phyloP scores from a whole-genome alignment of 1,284 basidiomycete species.

The Ganoderma sinense region DNA sequence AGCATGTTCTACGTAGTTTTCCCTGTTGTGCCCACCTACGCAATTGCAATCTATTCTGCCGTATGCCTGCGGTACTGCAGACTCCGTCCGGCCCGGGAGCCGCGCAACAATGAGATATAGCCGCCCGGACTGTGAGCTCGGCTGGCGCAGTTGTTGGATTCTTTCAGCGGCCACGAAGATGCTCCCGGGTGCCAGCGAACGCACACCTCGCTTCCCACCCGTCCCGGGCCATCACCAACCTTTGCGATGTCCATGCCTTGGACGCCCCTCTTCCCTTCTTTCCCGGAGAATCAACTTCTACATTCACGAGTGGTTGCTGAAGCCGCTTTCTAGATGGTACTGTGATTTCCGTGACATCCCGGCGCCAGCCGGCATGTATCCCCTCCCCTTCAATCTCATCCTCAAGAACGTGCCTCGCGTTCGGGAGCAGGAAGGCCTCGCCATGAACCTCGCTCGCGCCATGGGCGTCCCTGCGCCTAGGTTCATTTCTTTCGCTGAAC shows the following conservation, averaged over 20 bases:
- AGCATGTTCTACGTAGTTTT: too few relatives aligned
- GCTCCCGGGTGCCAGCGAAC: not conserved
- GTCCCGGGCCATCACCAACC: not conserved
- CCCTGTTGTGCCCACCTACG: too few relatives aligned
- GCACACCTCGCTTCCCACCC: not conserved
- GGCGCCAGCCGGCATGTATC: not conserved
- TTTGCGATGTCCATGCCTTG: slow-evolving; percentile 13
- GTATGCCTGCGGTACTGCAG: too few relatives aligned
- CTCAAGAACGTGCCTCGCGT: slow-evolving; percentile 14
- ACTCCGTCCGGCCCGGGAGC: too few relatives aligned
- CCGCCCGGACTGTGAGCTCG: too few relatives aligned
- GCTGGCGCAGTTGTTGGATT: too few relatives aligned
- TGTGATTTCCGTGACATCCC: slow-evolving; percentile 8
- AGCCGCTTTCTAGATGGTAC: slow-evolving; percentile 10
- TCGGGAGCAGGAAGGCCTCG: slow-evolving; percentile 26
- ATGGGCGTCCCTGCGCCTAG: slow-evolving; percentile 29
- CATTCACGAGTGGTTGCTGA: slow-evolving; percentile 19
- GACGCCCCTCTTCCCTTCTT: slow-evolving; percentile 14
- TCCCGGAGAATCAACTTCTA: slow-evolving; percentile 16
- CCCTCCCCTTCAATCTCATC: slow-evolving; percentile 19
- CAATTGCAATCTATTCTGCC: too few relatives aligned
- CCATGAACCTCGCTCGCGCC: slow-evolving; percentile 26
- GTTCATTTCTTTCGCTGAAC: slow-evolving; percentile 24
- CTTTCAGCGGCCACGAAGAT: not conserved
- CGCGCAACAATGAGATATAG: too few relatives aligned